phyloP scores from a whole-genome alignment of 169 alveolate species.

The Pseudocohnilembus persalinus region DNA sequence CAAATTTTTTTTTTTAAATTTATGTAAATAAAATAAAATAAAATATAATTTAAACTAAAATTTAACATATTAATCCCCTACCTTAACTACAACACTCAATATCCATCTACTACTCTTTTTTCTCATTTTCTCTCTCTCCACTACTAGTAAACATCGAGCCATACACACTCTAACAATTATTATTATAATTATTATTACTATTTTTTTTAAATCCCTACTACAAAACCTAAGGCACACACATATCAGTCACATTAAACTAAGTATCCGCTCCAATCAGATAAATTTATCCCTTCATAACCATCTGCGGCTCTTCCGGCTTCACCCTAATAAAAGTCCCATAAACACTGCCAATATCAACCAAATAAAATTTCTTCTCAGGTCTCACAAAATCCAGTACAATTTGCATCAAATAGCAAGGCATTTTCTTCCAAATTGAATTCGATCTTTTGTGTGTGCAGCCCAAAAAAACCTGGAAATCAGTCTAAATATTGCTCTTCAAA shows the following conservation, averaged over 20 bases:
- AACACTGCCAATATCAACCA: constrained; percentile 22
- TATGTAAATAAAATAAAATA: too few relatives aligned
- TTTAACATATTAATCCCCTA: too few relatives aligned
- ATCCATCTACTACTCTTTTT: too few relatives aligned
- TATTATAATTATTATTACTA: too few relatives aligned
- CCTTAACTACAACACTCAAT: too few relatives aligned
- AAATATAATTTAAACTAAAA: too few relatives aligned
- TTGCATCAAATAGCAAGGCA: not conserved
- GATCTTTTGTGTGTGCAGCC: not conserved
- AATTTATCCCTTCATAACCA: constrained; percentile 12
- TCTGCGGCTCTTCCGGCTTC: not conserved
- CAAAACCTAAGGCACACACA: too few relatives aligned
- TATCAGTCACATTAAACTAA: not conserved
- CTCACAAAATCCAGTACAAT: constrained; percentile 7
- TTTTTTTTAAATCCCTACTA: too few relatives aligned
- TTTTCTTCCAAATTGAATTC: not conserved
- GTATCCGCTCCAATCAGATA: constrained; percentile 27
- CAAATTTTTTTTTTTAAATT: too few relatives aligned
- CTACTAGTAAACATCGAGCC: not conserved
- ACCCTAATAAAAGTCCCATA: constrained; percentile 15
- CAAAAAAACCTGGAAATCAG: constrained; percentile 26
- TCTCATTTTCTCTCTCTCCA: not conserved
- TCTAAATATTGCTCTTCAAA: not conserved
- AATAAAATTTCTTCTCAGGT: not conserved
- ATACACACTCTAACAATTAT: not conserved